A percentile compares a stretch with the other conserved stretches of the same genome.
Conservation (phyloP, 768 basidiomycete species). For the Russula vinacea region DNA sequence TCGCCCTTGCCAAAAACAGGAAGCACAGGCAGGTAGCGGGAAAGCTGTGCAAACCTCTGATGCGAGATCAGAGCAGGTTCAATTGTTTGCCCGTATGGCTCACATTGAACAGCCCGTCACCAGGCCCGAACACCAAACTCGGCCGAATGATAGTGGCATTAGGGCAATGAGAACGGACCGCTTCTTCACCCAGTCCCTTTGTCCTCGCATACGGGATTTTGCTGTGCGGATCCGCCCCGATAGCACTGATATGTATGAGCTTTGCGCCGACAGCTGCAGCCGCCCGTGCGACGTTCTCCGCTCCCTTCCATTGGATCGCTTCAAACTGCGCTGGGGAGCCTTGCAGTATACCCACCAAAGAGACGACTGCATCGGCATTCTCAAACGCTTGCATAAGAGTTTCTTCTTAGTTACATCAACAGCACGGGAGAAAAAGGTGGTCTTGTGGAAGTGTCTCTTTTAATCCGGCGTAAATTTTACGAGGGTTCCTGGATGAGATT, state of each 20-base stretch:
- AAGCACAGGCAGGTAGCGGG: slow-evolving; percentile 60
- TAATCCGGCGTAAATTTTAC: slow-evolving; percentile 40
- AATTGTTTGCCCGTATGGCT: slow-evolving; percentile 29
- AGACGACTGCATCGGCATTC: slow-evolving; percentile 57
- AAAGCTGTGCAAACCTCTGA: slow-evolving; percentile 62
- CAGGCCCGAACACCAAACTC: slow-evolving; percentile 72
- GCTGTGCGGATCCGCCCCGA: slow-evolving; percentile 64
- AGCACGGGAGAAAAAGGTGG: slow-evolving; percentile 43
- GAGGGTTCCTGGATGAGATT: slow-evolving; percentile 58
- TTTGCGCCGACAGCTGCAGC: slow-evolving; percentile 53
- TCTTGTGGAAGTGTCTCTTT: slow-evolving; percentile 31
- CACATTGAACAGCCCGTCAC: slow-evolving; percentile 73
- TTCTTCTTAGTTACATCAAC: slow-evolving; percentile 54
- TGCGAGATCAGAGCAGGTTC: neutral
- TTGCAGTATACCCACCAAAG: slow-evolving; percentile 65
- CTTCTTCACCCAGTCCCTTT: slow-evolving; percentile 60
- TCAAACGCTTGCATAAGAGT: slow-evolving; percentile 50
- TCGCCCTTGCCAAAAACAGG: slow-evolving; percentile 75
- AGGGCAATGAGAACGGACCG: slow-evolving; percentile 46
- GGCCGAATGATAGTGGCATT: slow-evolving; percentile 65
- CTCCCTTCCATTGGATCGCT: slow-evolving; percentile 60
- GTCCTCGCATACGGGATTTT: slow-evolving; percentile 57
- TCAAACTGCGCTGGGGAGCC: slow-evolving; percentile 57
- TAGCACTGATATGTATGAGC: slow-evolving; percentile 66
- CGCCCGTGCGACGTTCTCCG: slow-evolving; percentile 58